phyloP scores from a whole-genome alignment of 1,284 basidiomycete genomes.

The Microbotryomycetes sp. region DNA sequence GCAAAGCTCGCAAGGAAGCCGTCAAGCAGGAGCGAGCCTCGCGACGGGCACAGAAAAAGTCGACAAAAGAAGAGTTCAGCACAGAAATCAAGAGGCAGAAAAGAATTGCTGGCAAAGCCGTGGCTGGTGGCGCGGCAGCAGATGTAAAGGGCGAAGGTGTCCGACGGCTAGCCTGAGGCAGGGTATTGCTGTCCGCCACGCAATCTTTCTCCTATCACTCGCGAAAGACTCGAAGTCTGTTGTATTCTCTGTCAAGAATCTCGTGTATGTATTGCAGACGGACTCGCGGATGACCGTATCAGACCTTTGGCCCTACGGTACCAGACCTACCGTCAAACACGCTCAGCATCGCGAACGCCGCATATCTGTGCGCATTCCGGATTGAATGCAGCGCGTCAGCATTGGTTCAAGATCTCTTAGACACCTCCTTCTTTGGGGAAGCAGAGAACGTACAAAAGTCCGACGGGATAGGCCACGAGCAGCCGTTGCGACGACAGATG shows the following conservation, averaged over 20 bases:
- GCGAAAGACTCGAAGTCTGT: no score
- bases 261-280: no score
- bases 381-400: not conserved
- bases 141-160: constrained; percentile 27
- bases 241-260: no score
- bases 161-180: constrained; percentile 15
- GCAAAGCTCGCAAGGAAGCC: constrained; percentile 77
- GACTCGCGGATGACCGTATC: no score
- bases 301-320: constrained; percentile 6
- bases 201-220: no score
- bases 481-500: constrained; percentile 88
- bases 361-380: not conserved
- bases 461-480: constrained; percentile 88
- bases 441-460: constrained; percentile 57
- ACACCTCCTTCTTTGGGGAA: not conserved
- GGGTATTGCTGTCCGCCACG: no score
- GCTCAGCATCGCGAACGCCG: constrained; percentile 20
- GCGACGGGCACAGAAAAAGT: constrained; percentile 73
- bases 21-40: constrained; percentile 68
- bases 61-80: constrained; percentile 64
- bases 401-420: not conserved
- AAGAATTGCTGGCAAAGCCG: constrained; percentile 12
- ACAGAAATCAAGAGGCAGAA: constrained; percentile 64
- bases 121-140: constrained; percentile 26
- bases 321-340: constrained; percentile 27